Conservation (phyloP, 345 rosid genomes). For the Rhizophora mangle region DNA sequence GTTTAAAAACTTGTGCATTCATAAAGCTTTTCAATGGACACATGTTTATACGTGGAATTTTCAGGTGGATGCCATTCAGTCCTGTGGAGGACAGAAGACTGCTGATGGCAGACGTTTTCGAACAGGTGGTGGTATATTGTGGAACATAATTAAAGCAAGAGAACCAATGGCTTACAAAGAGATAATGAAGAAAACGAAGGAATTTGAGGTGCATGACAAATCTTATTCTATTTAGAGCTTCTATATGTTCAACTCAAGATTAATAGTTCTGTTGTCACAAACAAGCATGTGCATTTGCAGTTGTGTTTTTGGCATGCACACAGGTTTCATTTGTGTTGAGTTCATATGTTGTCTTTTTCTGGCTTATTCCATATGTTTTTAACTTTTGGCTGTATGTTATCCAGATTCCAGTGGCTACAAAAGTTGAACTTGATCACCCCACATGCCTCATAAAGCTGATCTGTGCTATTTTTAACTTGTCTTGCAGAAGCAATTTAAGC, state of each 20-base stretch:
- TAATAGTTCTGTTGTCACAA: background rate
- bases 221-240: background rate
- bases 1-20: background rate
- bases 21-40: background rate
- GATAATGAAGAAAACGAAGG: conserved; percentile 81
- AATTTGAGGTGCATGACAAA: conserved; percentile 64
- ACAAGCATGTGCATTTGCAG: background rate
- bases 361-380: no score
- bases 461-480: background rate
- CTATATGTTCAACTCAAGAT: background rate
- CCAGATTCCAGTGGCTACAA: no score
- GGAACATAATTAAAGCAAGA: conserved; percentile 80
- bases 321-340: background rate
- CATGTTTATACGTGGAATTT: conserved; percentile 8
- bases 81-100: conserved; percentile 94
- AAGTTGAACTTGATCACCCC: no score
- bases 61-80: conserved; percentile 79
- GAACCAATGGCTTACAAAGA: conserved; percentile 69
- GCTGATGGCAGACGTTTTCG: conserved; percentile 76
- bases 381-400: no score
- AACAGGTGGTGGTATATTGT: conserved; percentile 81
- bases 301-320: background rate
- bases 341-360: background rate
- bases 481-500: conserved; percentile 84
- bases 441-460: background rate